These are phyloP conservation scores for Vicia faba DNA, from an alignment of 306 rosid genomes.

Conservation along the genomic window DNA sequence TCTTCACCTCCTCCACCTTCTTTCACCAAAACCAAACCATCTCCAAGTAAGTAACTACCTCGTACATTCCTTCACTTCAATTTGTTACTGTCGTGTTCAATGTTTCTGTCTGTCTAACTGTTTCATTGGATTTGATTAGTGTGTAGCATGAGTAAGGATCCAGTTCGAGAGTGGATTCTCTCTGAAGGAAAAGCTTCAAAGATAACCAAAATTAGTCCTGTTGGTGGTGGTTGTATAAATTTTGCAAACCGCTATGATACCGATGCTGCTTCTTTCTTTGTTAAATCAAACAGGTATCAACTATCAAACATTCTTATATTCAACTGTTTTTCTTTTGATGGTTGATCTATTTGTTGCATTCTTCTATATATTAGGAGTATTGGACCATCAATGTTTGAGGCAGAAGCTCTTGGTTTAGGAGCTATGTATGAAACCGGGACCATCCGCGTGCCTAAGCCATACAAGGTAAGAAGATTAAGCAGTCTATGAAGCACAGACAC, in stretches of 20 bases:
- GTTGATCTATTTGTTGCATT: slow-evolving; percentile 4
- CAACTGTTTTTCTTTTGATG: neutral
- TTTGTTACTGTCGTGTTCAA: neutral
- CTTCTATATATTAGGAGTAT: slow-evolving; percentile 69
- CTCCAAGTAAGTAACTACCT: slow-evolving; percentile 51
- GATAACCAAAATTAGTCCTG: slow-evolving; percentile 71
- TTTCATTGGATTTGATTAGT: slow-evolving; percentile 37
- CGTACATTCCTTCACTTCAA: neutral
- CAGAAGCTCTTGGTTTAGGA: slow-evolving; percentile 89
- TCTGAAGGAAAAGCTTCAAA: slow-evolving; percentile 78
- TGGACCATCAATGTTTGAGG: slow-evolving; percentile 94
- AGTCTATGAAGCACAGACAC: neutral
- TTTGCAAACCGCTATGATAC: slow-evolving; percentile 79
- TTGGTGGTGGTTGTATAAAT: slow-evolving; percentile 96
- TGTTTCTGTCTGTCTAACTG: neutral
- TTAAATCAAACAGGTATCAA: slow-evolving; percentile 80
- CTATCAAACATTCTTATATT: neutral
- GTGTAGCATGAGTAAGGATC: slow-evolving; percentile 75
- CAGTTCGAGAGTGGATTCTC: slow-evolving; percentile 87
- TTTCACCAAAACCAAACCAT: slow-evolving; percentile 55
- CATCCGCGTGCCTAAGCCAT: slow-evolving; percentile 86
- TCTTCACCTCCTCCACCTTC: slow-evolving; percentile 46
- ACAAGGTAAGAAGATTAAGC: slow-evolving; percentile 61
- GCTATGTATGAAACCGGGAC: slow-evolving; percentile 81
- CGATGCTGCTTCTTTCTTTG: slow-evolving; percentile 81